Conservation (phyloP, 768 basidiomycete genomes). For the Lactarius deliciosus region DNA sequence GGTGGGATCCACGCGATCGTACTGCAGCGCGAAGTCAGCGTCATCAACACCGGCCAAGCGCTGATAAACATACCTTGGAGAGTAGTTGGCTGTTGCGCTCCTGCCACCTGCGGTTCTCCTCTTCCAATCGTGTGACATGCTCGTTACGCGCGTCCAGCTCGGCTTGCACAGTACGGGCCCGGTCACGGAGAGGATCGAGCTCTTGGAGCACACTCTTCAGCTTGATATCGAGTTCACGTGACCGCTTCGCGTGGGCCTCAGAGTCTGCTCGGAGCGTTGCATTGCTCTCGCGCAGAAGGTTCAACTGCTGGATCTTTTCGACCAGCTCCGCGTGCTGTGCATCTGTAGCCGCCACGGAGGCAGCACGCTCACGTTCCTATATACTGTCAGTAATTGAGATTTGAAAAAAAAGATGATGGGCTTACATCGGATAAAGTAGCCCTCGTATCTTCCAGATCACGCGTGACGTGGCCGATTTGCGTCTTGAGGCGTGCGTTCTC, state of each 20-base stretch:
- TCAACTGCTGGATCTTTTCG: constrained; percentile 84
- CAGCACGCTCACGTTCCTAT: constrained; percentile 80
- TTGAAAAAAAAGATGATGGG: constrained; percentile 16
- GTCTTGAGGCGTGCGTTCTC: constrained; percentile 72
- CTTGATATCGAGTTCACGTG: constrained; percentile 63
- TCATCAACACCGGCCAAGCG: background rate
- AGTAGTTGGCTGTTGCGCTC: constrained; percentile 78
- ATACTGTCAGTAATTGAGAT: background rate
- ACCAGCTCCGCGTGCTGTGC: constrained; percentile 82
- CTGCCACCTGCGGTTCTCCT: constrained; percentile 80
- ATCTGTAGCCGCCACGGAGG: constrained; percentile 66
- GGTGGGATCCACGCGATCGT: constrained; percentile 85
- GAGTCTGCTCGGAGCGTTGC: constrained; percentile 77
- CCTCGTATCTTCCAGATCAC: constrained; percentile 68
- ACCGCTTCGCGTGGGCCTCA: constrained; percentile 66
- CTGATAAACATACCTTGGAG: constrained; percentile 55
- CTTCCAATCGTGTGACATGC: constrained; percentile 69
- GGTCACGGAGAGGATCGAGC: constrained; percentile 73
- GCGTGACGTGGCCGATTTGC: constrained; percentile 72
- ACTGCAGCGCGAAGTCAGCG: constrained; percentile 43
- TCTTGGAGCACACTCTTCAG: constrained; percentile 57
- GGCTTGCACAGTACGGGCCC: constrained; percentile 62
- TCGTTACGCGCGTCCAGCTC: constrained; percentile 70
- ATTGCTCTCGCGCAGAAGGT: constrained; percentile 85
- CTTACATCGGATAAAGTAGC: constrained; percentile 68